phyloP scores from a whole-genome alignment of 495 filamentous ascomycete species.

The Xylaria sp. region DNA sequence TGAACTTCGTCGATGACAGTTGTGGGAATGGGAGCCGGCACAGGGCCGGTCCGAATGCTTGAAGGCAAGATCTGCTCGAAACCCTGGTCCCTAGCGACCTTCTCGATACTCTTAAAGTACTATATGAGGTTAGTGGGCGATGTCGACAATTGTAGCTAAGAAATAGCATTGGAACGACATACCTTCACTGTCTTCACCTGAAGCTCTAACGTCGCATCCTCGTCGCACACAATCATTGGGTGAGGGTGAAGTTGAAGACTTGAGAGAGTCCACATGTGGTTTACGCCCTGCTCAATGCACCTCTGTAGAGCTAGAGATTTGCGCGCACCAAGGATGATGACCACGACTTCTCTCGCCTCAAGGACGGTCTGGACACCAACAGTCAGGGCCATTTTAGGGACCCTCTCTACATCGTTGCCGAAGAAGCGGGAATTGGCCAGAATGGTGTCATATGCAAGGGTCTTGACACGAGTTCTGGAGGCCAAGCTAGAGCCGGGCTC shows the following conservation, averaged over 20 bases:
- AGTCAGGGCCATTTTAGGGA: conserved; percentile 83
- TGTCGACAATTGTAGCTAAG: neutral
- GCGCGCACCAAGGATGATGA: conserved; percentile 80
- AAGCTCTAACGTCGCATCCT: conserved; percentile 83
- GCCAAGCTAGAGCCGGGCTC: conserved; percentile 83
- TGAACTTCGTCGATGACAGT: conserved; percentile 46
- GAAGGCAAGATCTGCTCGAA: conserved; percentile 66
- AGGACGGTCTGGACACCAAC: conserved; percentile 89
- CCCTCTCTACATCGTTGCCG: conserved; percentile 70
- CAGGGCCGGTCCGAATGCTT: conserved; percentile 49
- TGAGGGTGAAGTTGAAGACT: conserved; percentile 80
- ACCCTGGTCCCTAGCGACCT: conserved; percentile 61
- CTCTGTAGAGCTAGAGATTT: conserved; percentile 83
- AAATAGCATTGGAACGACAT: conserved; percentile 10
- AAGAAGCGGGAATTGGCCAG: conserved; percentile 87
- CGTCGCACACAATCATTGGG: conserved; percentile 82
- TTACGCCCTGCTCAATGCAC: conserved; percentile 81
- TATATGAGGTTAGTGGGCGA: conserved; percentile 34
- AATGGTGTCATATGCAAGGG: conserved; percentile 85
- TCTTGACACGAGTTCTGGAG: conserved; percentile 84
- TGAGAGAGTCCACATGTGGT: conserved; percentile 90
- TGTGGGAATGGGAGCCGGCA: conserved; percentile 33
- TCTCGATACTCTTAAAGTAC: conserved; percentile 75
- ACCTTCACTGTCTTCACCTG: conserved; percentile 88
- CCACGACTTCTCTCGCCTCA: conserved; percentile 81